Conservation (phyloP, 495 filamentous ascomycete genomes). For the Talaromyces nanjingensis region DNA sequence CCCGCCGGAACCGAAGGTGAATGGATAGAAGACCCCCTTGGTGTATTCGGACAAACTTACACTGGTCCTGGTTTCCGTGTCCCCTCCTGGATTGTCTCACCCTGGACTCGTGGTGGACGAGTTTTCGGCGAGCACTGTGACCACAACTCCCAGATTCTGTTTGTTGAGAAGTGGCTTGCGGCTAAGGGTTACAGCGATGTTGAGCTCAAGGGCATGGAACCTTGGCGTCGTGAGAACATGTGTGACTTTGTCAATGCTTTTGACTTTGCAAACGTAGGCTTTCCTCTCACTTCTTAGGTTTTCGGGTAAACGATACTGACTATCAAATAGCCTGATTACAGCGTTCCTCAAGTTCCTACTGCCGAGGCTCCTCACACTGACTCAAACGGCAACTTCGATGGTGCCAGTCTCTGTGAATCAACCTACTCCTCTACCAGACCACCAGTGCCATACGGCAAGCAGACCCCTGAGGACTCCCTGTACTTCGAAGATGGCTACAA, state of each 20-base stretch:
- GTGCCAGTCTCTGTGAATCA: constrained; percentile 35
- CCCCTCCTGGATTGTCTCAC: constrained; percentile 49
- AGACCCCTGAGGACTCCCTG: constrained; percentile 24
- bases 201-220: constrained; percentile 39
- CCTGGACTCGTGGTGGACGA: constrained; percentile 48
- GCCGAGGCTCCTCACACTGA: constrained; percentile 30
- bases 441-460: constrained; percentile 41
- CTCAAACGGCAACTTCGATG: constrained; percentile 32
- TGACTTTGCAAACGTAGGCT: constrained; percentile 38
- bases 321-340: constrained; percentile 32
- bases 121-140: constrained; percentile 51
- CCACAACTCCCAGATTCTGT: constrained; percentile 52
- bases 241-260: constrained; percentile 46
- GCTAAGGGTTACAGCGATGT: constrained; percentile 44
- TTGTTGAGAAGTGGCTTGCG: constrained; percentile 46
- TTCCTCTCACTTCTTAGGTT: background rate
- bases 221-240: constrained; percentile 49
- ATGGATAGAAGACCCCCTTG: constrained; percentile 48
- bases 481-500: constrained; percentile 47
- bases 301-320: background rate
- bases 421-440: constrained; percentile 29
- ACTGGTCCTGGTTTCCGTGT: constrained; percentile 47
- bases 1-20: constrained; percentile 43
- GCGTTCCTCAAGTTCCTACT: constrained; percentile 36
- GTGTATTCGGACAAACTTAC: constrained; percentile 38